A percentile compares a stretch with the other conserved stretches of the same genome.
These are phyloP conservation scores for Eutrema heterophyllum DNA, from an alignment of 345 rosid species.

Conservation along the genomic window DNA sequence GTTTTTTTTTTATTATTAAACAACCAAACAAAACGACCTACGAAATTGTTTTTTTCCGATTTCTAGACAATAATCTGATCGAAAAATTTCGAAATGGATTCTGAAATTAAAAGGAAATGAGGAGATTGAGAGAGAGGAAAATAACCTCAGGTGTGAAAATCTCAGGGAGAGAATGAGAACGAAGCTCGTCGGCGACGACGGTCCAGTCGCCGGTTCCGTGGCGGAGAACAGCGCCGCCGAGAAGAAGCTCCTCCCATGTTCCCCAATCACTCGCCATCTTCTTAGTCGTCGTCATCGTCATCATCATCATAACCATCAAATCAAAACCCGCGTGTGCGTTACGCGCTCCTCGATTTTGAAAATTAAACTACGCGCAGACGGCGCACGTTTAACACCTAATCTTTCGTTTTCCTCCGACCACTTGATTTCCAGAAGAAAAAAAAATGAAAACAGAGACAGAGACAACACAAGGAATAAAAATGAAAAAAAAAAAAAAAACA, in stretches of 20 bases:
- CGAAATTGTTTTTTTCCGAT: not conserved
- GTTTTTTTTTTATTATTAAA: not conserved
- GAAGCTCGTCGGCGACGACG: constrained; percentile 71
- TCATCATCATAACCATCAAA: constrained; percentile 3
- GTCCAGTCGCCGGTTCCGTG: constrained; percentile 79
- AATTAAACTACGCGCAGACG: constrained; percentile 13
- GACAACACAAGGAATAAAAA: not conserved
- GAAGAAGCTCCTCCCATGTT: constrained; percentile 87
- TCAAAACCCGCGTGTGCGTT: constrained; percentile 22
- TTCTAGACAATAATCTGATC: not conserved
- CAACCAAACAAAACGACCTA: not conserved
- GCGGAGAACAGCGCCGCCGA: constrained; percentile 90
- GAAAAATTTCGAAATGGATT: not conserved
- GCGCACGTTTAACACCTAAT: constrained; percentile 16
- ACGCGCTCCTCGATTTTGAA: constrained; percentile 28
- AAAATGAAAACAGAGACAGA: not conserved
- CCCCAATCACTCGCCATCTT: constrained; percentile 53
- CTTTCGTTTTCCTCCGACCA: constrained; percentile 11
- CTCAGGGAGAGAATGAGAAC: constrained; percentile 49
- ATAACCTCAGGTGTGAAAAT: constrained; percentile 69
- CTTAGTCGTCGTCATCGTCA: constrained; percentile 26
- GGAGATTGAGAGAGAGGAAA: not conserved
- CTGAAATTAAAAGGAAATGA: not conserved
- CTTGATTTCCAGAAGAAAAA: not conserved
- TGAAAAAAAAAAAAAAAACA: not conserved